phyloP scores from a whole-genome alignment of 208 protist species.

The Porcisia hertigi region DNA sequence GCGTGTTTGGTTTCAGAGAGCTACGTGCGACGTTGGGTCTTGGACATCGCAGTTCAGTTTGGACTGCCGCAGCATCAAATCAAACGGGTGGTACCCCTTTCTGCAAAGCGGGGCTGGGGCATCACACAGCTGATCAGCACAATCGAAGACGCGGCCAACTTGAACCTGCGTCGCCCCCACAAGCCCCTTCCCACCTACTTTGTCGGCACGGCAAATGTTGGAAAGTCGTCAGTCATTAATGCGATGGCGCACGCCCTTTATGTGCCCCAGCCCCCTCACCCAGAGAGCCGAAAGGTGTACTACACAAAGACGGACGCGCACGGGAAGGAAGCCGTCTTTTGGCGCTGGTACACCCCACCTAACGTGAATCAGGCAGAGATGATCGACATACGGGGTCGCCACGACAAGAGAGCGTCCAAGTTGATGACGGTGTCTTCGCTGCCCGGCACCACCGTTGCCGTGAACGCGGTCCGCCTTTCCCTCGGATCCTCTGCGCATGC shows the following conservation, averaged over 20 bases:
- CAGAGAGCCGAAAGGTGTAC: slow-evolving; percentile 87
- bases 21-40: slow-evolving; percentile 82
- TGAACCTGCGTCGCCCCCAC: slow-evolving; percentile 72
- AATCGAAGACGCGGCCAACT: slow-evolving; percentile 80
- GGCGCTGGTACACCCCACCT: slow-evolving; percentile 90
- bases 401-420: slow-evolving; percentile 88
- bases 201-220: slow-evolving; percentile 88
- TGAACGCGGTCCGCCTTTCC: slow-evolving; percentile 77
- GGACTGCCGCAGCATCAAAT: slow-evolving; percentile 81
- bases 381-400: slow-evolving; percentile 82
- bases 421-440: slow-evolving; percentile 89
- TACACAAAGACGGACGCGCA: slow-evolving; percentile 67
- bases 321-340: slow-evolving; percentile 77
- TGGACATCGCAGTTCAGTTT: slow-evolving; percentile 82
- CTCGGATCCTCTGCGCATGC: slow-evolving; percentile 21
- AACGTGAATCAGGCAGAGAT: slow-evolving; percentile 90
- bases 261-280: slow-evolving; percentile 85
- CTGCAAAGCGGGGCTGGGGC: slow-evolving; percentile 91
- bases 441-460: slow-evolving; percentile 86
- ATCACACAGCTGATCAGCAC: slow-evolving; percentile 66
- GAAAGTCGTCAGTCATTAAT: slow-evolving; percentile 94
- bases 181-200: slow-evolving; percentile 88
- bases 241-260: slow-evolving; percentile 88
- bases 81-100: slow-evolving; percentile 72
- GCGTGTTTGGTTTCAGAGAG: slow-evolving; percentile 65